Conservation (phyloP, 139 green algal genomes). For the Dunaliella primolecta region DNA sequence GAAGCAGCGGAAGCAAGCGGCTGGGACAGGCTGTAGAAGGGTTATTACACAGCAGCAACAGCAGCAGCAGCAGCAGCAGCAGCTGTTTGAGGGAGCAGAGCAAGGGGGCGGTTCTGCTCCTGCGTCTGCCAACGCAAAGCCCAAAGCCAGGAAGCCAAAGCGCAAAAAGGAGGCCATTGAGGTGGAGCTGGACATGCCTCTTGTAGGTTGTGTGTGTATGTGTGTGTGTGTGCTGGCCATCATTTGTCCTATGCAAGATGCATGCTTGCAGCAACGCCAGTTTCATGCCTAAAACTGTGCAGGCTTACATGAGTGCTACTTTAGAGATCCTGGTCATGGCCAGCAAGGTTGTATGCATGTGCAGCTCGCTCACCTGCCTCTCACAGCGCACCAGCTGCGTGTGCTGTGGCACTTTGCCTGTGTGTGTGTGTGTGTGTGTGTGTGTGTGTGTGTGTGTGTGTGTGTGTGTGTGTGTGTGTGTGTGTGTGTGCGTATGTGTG, state of each 20-base stretch:
- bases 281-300: not conserved
- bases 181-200: not conserved
- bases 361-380: no score
- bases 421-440: slow-evolving; percentile 12
- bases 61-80: not conserved
- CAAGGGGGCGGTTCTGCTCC: no score
- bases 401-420: not conserved
- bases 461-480: not conserved
- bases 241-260: no score
- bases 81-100: not conserved
- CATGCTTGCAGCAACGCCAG: not conserved
- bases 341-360: no score
- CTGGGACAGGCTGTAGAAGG: not conserved
- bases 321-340: no score
- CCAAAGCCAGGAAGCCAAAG: not conserved
- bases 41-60: not conserved
- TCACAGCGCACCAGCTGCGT: slow-evolving; percentile 15
- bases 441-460: not conserved
- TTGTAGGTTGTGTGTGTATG: not conserved
- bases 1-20: not conserved
- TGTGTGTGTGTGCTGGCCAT: no score
- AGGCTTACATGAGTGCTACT: no score
- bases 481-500: not conserved
- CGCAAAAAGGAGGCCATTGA: not conserved
- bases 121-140: no score